Evolutionary conservation across 108 stramenopile species (phyloP).

Genomic region (Chaetoceros muelleri): DNA sequence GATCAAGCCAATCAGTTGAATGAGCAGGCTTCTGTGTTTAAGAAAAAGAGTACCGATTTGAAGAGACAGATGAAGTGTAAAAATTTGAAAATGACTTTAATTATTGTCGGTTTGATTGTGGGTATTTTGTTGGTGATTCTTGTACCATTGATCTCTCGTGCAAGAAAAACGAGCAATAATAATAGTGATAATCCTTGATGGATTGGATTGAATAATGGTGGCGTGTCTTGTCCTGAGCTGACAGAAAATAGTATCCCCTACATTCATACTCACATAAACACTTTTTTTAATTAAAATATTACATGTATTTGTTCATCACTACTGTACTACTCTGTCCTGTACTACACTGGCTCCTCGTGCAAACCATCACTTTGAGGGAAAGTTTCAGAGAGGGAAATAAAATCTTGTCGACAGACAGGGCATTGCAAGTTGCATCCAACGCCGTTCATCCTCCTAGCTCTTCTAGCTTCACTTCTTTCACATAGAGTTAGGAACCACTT

Average conservation of each 20-base stretch:
- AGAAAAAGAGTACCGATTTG: constrained; percentile 71
- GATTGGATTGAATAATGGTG: too few relatives aligned
- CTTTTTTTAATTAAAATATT: too few relatives aligned
- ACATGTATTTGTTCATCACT: too few relatives aligned
- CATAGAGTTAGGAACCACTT: not conserved
- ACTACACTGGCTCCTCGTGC: too few relatives aligned
- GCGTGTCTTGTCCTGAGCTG: too few relatives aligned
- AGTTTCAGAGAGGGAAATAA: not conserved
- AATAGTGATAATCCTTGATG: too few relatives aligned
- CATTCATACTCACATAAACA: too few relatives aligned
- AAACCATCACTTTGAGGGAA: too few relatives aligned
- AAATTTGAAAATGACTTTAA: constrained; percentile 82
- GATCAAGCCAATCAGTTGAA: constrained; percentile 77
- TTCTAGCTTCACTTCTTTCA: not conserved
- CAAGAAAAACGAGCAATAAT: constrained; percentile 26
- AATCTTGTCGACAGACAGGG: not conserved
- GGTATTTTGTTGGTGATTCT: constrained; percentile 65
- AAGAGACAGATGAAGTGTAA: constrained; percentile 88
- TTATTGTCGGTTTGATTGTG: constrained; percentile 57
- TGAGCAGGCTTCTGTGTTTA: constrained; percentile 84
- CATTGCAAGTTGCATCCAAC: not conserved
- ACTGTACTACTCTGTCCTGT: too few relatives aligned
- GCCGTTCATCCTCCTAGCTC: not conserved
- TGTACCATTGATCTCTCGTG: constrained; percentile 58
- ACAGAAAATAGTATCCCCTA: too few relatives aligned